Conservation (phyloP, 169 alveolate genomes). For the Perkinsus olseni region DNA sequence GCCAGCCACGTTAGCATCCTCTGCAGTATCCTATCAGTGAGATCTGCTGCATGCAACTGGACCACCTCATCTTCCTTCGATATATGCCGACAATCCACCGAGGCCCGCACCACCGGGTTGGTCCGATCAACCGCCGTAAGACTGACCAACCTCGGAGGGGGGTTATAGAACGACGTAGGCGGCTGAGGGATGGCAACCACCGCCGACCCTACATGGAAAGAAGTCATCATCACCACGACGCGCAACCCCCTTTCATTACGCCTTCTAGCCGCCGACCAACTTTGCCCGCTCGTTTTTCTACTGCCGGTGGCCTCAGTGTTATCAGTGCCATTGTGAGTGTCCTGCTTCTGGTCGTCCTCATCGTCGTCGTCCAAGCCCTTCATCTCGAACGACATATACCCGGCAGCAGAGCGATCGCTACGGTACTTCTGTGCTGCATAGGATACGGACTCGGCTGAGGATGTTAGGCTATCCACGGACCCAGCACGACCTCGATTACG, state of each 20-base stretch:
- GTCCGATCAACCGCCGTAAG: not conserved
- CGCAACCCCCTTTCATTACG: not conserved
- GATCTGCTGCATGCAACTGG: not conserved
- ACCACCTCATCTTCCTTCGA: not conserved
- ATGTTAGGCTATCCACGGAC: not conserved
- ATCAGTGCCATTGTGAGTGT: not conserved
- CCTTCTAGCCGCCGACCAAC: not conserved
- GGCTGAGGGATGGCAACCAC: not conserved
- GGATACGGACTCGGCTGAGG: not conserved
- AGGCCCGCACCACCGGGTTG: not conserved
- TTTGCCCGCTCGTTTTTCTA: not conserved
- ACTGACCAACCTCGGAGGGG: not conserved
- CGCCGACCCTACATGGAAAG: not conserved
- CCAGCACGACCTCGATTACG: not conserved
- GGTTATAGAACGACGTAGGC: not conserved
- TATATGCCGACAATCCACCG: not conserved
- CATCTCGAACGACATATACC: not conserved
- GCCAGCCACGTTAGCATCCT: not conserved
- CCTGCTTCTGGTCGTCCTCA: not conserved
- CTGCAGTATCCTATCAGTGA: not conserved
- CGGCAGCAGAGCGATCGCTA: not conserved
- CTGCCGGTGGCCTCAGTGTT: not conserved
- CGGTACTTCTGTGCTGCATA: not conserved
- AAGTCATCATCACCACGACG: not conserved
- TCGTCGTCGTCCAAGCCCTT: not conserved